Evolutionary conservation across 225 moss, liverwort and hornwort species (phyloP), one percentile per base, ranked within the genome.

Genomic region (Lunularia cruciata): DNA sequence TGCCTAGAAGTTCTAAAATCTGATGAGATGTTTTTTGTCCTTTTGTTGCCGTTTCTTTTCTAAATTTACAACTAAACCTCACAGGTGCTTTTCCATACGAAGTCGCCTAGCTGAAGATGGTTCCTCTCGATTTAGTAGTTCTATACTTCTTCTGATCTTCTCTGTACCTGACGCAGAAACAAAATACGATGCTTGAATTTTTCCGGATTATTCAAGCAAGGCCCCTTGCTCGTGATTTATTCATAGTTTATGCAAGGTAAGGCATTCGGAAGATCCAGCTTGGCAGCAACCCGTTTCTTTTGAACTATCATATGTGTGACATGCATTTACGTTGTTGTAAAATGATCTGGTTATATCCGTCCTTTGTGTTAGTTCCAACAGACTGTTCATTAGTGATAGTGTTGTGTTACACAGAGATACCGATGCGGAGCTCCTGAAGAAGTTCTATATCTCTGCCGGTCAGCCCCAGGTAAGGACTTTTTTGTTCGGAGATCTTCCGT

Each of bases 211-310:
- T 98, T 73, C 98, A 98, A 79, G 64, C 85, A 51, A 98, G 84
- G 72, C 72, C 91, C 46, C 80, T 93, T 72, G 90, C 91, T 48
- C 91, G 98, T 3, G 85, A 91, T 73, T 65, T 98, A 63, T 98
- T 98, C 68, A 81, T 98, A 75, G 75, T 78, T 12, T 98, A 93
- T 59, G 89, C 98, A 70, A 98, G 90, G 95, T 95, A 48, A 34
- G n/a, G 7, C 42, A 18, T 1, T 60, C 37, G 60, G 37, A 60
- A 16, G 39, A 25, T 2, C 32, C 36, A 33, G 34, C 7, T 19
- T 8, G 34, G 18, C 2, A 33, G 61, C 30, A 13, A 15, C 14
- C n/a, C n/a, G 47, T 47, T 19, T 6, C 15, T 14, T 47, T 4
- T 15, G 56, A 32, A 57, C 3, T 43, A 14, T 27, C 15, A 51